Evolutionary conservation across 2,329 filamentous ascomycete species (phyloP), one percentile per base, ranked within the genome.

Genomic region (Pseudogymnoascus sp.): DNA sequence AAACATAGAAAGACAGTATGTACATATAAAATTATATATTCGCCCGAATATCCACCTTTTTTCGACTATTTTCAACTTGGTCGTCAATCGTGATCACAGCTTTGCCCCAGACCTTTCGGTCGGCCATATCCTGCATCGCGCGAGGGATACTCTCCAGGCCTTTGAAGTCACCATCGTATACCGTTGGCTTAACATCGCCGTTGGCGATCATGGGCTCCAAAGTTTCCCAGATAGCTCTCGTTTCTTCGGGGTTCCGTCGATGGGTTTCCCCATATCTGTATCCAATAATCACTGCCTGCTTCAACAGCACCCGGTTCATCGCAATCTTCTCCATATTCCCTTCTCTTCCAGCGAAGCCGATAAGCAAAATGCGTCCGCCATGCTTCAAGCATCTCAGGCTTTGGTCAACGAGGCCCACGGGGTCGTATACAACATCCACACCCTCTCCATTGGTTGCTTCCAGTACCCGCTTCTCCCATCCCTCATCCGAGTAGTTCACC

Each of bases 231-330:
- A 82, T 78, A 60, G 74, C 72, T 23, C 76, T 71, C 34, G 78
- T 79, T 62, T 81, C 76, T 28, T 75, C 70, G 0, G 83, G 80
- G 66, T 79, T 74, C 40, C 78, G 75, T 44, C 84, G 74, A 16
- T 81, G 77, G 37, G 79, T 82, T 71, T 86, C 84, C 1, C 84
- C 84, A 68, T 81, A 86, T 53, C 83, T 76, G 71, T 85, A 85
- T 44, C 82, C 82, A 36, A 81, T 76, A 4, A 85, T 68, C n/a
- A 76, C 78, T 1, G 78, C 78, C 42, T 81, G 78, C 67, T 82
- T 84, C 37, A 85, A 69, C 44, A 85, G 70, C 2, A 85, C 72
- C 25, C 80, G 74, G 66, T 85, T 85, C 76, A 83, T 81, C 31
- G 77, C 77, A 59, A 85, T 75, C 40, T 76, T 75, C 70, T 86